A percentile compares a stretch with the other conserved stretches of the same genome.
Evolutionary conservation across 2,329 filamentous ascomycete species (phyloP).

Genomic region (Westerdykella sp.): DNA sequence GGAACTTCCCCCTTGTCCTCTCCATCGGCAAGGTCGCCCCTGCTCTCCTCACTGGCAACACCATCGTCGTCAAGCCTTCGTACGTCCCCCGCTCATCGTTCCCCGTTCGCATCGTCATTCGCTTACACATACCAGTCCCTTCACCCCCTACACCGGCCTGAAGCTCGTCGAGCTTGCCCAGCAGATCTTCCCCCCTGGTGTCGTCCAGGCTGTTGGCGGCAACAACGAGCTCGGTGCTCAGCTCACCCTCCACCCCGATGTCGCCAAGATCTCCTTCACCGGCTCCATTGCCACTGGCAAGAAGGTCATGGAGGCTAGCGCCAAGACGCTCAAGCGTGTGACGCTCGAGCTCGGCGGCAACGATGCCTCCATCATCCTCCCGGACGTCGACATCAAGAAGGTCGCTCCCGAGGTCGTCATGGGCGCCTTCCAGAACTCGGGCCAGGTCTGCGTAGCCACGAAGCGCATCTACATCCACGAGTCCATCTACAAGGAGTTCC

Average conservation of each 20-base stretch:
- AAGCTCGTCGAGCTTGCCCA: slow-evolving; percentile 55
- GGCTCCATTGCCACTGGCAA: slow-evolving; percentile 56
- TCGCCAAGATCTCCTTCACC: slow-evolving; percentile 59
- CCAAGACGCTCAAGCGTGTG: slow-evolving; percentile 53
- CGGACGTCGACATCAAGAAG: slow-evolving; percentile 46
- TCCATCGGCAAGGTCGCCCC: slow-evolving; percentile 51
- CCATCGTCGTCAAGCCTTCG: slow-evolving; percentile 52
- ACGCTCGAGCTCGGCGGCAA: slow-evolving; percentile 59
- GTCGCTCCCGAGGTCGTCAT: slow-evolving; percentile 30
- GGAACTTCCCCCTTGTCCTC: slow-evolving; percentile 38
- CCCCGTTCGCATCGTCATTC: neutral
- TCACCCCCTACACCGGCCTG: slow-evolving; percentile 52
- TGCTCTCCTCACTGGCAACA: slow-evolving; percentile 52
- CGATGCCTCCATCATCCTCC: slow-evolving; percentile 53
- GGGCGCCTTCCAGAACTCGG: slow-evolving; percentile 51
- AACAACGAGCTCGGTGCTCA: slow-evolving; percentile 55
- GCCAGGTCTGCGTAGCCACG: slow-evolving; percentile 41
- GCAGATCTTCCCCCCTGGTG: slow-evolving; percentile 54
- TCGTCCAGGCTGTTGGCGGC: slow-evolving; percentile 55
- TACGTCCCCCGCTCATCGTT: neutral
- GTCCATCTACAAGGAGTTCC: slow-evolving; percentile 29
- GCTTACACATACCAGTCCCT: slow-evolving; percentile 35
- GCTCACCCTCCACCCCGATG: slow-evolving; percentile 53
- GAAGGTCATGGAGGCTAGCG: slow-evolving; percentile 50
- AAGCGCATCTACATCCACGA: slow-evolving; percentile 32